Evolutionary conservation across 2,329 filamentous ascomycete species (phyloP).

Genomic region (Didymella keratinophila): DNA sequence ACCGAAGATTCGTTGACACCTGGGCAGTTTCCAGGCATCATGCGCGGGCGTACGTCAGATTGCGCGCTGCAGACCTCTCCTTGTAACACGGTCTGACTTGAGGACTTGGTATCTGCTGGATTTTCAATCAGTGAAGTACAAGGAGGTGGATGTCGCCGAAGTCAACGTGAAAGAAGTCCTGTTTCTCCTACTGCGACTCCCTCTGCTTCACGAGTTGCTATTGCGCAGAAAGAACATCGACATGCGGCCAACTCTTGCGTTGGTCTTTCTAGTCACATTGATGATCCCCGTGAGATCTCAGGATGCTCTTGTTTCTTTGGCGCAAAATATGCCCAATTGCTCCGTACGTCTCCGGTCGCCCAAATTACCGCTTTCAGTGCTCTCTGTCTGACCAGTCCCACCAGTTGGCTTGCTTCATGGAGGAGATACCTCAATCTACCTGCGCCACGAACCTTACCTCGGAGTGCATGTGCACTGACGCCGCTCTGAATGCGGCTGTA

Average conservation of each 20-base stretch:
- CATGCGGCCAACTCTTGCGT: constrained; percentile 17
- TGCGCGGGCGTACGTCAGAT: background rate
- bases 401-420: constrained; percentile 31
- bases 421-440: constrained; percentile 42
- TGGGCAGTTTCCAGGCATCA: background rate
- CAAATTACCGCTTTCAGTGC: background rate
- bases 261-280: constrained; percentile 17
- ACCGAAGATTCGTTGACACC: background rate
- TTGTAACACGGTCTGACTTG: background rate
- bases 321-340: constrained; percentile 27
- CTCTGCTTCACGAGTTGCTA: background rate
- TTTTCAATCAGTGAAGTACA: constrained; percentile 2
- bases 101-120: constrained; percentile 1
- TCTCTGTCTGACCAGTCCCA: constrained; percentile 10
- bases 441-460: constrained; percentile 50
- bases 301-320: constrained; percentile 20
- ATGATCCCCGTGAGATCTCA: constrained; percentile 23
- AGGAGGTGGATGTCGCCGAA: background rate
- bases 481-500: constrained; percentile 42
- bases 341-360: constrained; percentile 22
- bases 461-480: constrained; percentile 52
- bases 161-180: background rate
- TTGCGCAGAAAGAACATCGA: background rate
- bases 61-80: background rate
- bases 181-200: background rate